Conservation (phyloP, 345 rosid genomes). For the Ricinus communis region DNA sequence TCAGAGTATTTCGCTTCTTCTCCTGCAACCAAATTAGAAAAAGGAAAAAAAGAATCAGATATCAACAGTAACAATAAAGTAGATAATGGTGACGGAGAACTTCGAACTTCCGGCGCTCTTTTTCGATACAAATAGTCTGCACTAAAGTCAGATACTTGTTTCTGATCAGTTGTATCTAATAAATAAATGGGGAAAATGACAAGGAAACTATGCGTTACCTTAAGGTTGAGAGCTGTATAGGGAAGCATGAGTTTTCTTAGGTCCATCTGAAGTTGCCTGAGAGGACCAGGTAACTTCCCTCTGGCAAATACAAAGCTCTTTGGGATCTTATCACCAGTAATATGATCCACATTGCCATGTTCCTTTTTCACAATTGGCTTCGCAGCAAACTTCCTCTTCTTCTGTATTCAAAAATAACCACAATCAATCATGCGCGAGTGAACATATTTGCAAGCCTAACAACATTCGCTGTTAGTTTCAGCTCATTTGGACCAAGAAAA, state of each 20-base stretch:
- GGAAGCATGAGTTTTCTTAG: constrained; percentile 95
- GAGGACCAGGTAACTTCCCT: constrained; percentile 77
- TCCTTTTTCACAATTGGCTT: constrained; percentile 63
- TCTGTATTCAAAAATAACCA: constrained; percentile 36
- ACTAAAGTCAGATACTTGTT: too few relatives aligned
- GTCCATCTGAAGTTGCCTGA: constrained; percentile 82
- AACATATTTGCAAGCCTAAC: background rate
- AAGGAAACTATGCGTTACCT: constrained; percentile 37
- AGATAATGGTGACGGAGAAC: too few relatives aligned
- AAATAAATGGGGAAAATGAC: background rate
- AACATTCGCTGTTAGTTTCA: too few relatives aligned
- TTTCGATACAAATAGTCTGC: too few relatives aligned
- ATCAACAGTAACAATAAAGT: too few relatives aligned
- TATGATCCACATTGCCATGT: constrained; percentile 58
- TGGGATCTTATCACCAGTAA: constrained; percentile 85
- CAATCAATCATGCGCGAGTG: background rate
- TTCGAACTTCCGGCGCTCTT: too few relatives aligned
- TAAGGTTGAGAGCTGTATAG: constrained; percentile 83
- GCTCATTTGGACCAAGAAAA: too few relatives aligned
- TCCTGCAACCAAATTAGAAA: constrained; percentile 67
- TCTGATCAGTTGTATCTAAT: background rate
- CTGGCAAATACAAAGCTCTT: constrained; percentile 89
- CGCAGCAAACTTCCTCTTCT: constrained; percentile 50
- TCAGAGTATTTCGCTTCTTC: constrained; percentile 79
- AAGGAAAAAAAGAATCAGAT: too few relatives aligned